A percentile compares a stretch with the other conserved stretches of the same genome.
Evolutionary conservation across 148 eudicot genomes (phyloP).

Genomic region (Silene conica): DNA sequence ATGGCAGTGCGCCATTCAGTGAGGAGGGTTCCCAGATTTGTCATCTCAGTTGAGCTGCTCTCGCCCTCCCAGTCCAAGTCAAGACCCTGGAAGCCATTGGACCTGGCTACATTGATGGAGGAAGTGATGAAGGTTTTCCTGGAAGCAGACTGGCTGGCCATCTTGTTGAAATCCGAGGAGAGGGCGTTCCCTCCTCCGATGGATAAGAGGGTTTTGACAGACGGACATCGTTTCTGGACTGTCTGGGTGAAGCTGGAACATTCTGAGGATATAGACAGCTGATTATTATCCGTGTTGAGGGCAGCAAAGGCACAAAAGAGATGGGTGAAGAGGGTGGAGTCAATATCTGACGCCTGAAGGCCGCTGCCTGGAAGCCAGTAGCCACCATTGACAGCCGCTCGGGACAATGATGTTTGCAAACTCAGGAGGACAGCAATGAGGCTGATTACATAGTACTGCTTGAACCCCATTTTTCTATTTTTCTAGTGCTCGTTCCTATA

Average conservation of each 20-base stretch:
- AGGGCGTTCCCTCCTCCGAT: slow-evolving; percentile 40
- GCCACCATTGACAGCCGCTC: slow-evolving; percentile 30
- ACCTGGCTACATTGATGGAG: slow-evolving; percentile 35
- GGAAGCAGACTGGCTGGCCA: slow-evolving; percentile 39
- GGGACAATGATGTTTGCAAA: not conserved
- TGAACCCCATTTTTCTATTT: not conserved
- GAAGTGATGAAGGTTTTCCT: slow-evolving; percentile 55
- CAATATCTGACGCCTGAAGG: slow-evolving; percentile 27
- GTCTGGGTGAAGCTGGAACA: slow-evolving; percentile 37
- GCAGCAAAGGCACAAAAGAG: slow-evolving; percentile 60
- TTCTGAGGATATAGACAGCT: slow-evolving; percentile 27
- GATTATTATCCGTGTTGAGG: slow-evolving; percentile 33
- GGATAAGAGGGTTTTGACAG: slow-evolving; percentile 44
- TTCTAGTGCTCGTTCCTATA: not conserved
- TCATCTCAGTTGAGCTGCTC: slow-evolving; percentile 28
- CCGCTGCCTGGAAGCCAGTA: slow-evolving; percentile 54
- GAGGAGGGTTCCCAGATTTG: slow-evolving; percentile 31
- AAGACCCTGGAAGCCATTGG: slow-evolving; percentile 36
- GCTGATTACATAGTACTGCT: not conserved
- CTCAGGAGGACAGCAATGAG: not conserved
- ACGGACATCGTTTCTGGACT: slow-evolving; percentile 37
- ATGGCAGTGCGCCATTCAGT: slow-evolving; percentile 47
- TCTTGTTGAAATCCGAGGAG: slow-evolving; percentile 14
- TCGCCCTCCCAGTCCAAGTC: slow-evolving; percentile 60
- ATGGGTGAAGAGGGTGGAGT: slow-evolving; percentile 66